phyloP scores from a whole-genome alignment of 1,139 yeast genomes.

The Debaryomycetaceae sp. region DNA sequence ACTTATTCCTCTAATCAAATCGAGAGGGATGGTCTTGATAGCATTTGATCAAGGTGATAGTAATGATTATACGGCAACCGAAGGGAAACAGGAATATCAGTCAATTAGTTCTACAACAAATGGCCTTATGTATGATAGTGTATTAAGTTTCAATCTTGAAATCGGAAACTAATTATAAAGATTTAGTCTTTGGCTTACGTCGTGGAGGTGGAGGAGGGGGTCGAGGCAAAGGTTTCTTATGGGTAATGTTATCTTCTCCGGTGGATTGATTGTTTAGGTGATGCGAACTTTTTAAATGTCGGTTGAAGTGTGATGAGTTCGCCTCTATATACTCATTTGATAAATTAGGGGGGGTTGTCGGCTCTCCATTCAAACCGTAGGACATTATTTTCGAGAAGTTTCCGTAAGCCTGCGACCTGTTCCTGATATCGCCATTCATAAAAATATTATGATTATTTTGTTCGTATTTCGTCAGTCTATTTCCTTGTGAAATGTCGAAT shows the following conservation, averaged over 20 bases:
- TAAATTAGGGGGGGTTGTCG: too few relatives aligned
- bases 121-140: constrained; percentile 66
- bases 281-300: too few relatives aligned
- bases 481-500: constrained; percentile 3
- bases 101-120: constrained; percentile 59
- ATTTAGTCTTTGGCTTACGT: constrained; percentile 7
- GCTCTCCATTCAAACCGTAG: too few relatives aligned
- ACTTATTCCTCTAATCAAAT: constrained; percentile 69
- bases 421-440: constrained; percentile 8
- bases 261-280: too few relatives aligned
- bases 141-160: constrained; percentile 67
- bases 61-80: constrained; percentile 25
- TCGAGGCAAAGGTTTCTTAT: constrained; percentile 5
- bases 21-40: constrained; percentile 78
- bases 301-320: too few relatives aligned
- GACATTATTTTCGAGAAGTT: too few relatives aligned
- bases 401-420: too few relatives aligned
- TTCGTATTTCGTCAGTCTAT: constrained; percentile 7
- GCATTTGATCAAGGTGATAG: constrained; percentile 46
- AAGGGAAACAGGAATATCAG: constrained; percentile 38
- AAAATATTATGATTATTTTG: constrained; percentile 22
- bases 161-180: constrained; percentile 49
- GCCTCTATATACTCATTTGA: too few relatives aligned
- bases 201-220: constrained; percentile 20
- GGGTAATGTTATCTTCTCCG: not conserved